Conservation (phyloP, 192 early-diverging fungal genomes). For the Backusella liffmaniae region DNA sequence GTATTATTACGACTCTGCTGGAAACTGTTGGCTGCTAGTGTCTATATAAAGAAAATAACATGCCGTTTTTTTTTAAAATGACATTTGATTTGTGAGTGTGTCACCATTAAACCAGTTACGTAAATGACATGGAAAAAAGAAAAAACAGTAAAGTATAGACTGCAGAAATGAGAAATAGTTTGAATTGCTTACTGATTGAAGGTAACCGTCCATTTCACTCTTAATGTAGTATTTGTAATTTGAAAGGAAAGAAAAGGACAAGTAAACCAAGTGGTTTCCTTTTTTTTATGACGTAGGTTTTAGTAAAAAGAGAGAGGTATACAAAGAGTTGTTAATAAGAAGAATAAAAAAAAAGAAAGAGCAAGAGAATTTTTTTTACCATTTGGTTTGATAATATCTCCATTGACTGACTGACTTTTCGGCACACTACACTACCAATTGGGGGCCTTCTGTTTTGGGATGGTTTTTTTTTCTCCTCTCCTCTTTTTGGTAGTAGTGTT, state of each 20-base stretch:
- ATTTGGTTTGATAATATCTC: background rate
- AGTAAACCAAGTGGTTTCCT: background rate
- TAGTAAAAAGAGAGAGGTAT: background rate
- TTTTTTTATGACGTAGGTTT: background rate
- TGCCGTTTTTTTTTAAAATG: background rate
- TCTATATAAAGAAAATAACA: background rate
- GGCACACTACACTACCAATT: background rate
- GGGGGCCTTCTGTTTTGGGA: no score
- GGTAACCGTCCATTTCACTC: conserved; percentile 13
- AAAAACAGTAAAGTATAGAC: no score
- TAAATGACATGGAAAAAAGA: background rate
- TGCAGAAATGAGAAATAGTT: background rate
- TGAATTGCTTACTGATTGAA: conserved; percentile 17
- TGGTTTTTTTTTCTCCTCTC: background rate
- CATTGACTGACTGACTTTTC: background rate
- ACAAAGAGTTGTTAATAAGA: background rate
- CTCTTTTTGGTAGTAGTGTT: no score
- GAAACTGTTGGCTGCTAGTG: background rate
- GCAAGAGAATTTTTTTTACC: background rate
- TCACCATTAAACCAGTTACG: background rate
- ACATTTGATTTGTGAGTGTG: background rate
- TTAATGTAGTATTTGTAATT: background rate
- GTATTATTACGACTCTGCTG: background rate
- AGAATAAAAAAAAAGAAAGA: background rate
- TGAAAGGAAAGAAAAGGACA: background rate